Conservation (phyloP, 257 asterid genomes). For the Buddleja alternifolia region DNA sequence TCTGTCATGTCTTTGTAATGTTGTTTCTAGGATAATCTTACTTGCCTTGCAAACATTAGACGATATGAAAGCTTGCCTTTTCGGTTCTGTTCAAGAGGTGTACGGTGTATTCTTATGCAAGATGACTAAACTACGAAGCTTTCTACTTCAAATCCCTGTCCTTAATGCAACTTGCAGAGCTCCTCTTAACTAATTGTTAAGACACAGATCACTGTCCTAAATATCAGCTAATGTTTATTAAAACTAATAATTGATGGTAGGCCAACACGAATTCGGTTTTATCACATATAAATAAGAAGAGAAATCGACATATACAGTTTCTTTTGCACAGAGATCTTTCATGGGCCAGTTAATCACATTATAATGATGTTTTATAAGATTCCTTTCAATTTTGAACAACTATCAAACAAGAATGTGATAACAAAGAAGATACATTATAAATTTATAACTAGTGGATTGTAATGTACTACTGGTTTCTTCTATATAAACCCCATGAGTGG, state of each 20-base stretch:
- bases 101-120: no score
- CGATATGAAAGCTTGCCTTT: not conserved
- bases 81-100: no score
- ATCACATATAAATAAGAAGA: not conserved
- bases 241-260: not conserved
- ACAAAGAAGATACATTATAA: not conserved
- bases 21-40: not conserved
- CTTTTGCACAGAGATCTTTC: not conserved
- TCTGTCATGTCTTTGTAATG: not conserved
- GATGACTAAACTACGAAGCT: no score
- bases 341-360: conserved; percentile 16
- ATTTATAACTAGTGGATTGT: not conserved
- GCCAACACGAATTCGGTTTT: not conserved
- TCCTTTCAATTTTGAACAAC: conserved; percentile 28
- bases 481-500: not conserved
- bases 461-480: not conserved
- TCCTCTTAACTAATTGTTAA: not conserved
- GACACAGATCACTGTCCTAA: conserved; percentile 8
- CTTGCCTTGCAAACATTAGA: not conserved
- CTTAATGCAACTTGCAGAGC: not conserved
- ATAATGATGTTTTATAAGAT: conserved; percentile 17
- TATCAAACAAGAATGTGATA: conserved; percentile 26
- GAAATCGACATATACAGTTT: conserved; percentile 13
- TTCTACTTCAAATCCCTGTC: not conserved
- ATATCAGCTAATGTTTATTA: not conserved